phyloP scores from a whole-genome alignment of 495 filamentous ascomycete genomes.

The Aspergillus sclerotiicarbonarius region DNA sequence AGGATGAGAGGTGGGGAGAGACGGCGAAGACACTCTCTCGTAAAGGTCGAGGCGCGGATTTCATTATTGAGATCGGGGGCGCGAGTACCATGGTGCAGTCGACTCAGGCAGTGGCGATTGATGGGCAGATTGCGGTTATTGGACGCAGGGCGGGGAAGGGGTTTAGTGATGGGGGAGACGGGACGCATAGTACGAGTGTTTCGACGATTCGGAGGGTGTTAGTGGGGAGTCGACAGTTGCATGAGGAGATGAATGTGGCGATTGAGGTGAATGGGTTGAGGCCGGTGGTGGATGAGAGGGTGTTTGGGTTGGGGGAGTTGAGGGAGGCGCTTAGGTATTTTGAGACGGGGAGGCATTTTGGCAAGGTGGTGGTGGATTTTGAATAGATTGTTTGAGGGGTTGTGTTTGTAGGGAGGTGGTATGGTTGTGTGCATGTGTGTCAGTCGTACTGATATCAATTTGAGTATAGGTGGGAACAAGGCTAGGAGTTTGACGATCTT shows the following conservation, averaged over 20 bases:
- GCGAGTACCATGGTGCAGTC: slow-evolving; percentile 34
- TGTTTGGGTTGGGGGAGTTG: too few species aligned
- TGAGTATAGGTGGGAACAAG: too few species aligned
- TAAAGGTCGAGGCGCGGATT: slow-evolving; percentile 55
- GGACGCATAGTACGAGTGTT: neutral
- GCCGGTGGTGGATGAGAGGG: too few species aligned
- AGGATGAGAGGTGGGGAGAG: slow-evolving; percentile 58
- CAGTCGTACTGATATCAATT: too few species aligned
- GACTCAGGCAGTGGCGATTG: neutral
- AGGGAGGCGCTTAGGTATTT: too few species aligned
- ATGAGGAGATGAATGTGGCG: slow-evolving; percentile 2
- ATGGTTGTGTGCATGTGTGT: too few species aligned
- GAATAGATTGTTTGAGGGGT: too few species aligned
- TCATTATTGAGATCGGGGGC: slow-evolving; percentile 56
- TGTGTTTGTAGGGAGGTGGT: too few species aligned
- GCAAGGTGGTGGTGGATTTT: too few species aligned
- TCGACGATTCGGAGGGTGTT: neutral
- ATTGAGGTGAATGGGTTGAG: slow-evolving; percentile 1
- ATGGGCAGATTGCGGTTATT: slow-evolving; percentile 4
- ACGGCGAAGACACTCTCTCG: slow-evolving; percentile 52
- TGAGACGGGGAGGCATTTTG: too few species aligned
- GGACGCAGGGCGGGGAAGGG: neutral
- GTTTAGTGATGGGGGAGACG: neutral
- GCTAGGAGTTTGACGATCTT: too few species aligned
- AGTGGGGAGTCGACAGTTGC: slow-evolving; percentile 9